Percentiles rank a stretch among this genome's conserved stretches.
These are phyloP conservation scores for Thecaphora frezii DNA, from an alignment of 1,284 basidiomycete genomes.

Conservation along the genomic window DNA sequence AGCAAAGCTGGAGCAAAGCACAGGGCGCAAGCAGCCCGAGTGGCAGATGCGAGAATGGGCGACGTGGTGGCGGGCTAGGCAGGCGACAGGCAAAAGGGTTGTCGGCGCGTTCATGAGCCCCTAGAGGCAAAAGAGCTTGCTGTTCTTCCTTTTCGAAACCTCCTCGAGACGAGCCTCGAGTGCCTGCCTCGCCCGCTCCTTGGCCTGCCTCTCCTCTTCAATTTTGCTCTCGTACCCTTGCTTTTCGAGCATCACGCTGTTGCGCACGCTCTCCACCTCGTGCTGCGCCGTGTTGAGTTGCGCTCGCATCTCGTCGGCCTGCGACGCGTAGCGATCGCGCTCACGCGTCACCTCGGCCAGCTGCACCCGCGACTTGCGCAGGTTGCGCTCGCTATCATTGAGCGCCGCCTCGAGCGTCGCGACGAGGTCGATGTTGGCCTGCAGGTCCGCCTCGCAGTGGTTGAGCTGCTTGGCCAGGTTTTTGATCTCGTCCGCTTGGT, in stretches of 20 bases:
- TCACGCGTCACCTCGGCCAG: constrained; percentile 49
- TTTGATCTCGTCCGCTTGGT: constrained; percentile 77
- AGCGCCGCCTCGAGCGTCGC: constrained; percentile 56
- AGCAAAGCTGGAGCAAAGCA: too few species aligned
- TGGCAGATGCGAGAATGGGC: background rate
- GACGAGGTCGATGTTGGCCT: constrained; percentile 87
- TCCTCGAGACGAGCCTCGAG: constrained; percentile 50
- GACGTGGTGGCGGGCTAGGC: background rate
- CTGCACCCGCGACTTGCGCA: constrained; percentile 53
- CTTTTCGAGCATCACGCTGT: constrained; percentile 45
- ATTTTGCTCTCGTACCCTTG: constrained; percentile 46
- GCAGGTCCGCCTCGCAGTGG: constrained; percentile 85
- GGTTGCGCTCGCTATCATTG: constrained; percentile 49
- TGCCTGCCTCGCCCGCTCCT: constrained; percentile 45
- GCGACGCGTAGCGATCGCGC: constrained; percentile 37
- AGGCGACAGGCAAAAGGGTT: background rate
- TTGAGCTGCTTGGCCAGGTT: constrained; percentile 86
- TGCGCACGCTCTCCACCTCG: constrained; percentile 46
- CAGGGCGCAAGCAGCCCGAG: too few species aligned
- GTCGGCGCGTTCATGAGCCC: background rate
- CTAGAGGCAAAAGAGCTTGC: constrained; percentile 50
- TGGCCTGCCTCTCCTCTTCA: constrained; percentile 41
- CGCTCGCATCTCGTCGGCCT: constrained; percentile 42
- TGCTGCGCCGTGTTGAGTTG: constrained; percentile 41
- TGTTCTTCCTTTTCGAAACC: constrained; percentile 45